Evolutionary conservation across 345 rosid species (phyloP).

Genomic region (Microcos paniculata): DNA sequence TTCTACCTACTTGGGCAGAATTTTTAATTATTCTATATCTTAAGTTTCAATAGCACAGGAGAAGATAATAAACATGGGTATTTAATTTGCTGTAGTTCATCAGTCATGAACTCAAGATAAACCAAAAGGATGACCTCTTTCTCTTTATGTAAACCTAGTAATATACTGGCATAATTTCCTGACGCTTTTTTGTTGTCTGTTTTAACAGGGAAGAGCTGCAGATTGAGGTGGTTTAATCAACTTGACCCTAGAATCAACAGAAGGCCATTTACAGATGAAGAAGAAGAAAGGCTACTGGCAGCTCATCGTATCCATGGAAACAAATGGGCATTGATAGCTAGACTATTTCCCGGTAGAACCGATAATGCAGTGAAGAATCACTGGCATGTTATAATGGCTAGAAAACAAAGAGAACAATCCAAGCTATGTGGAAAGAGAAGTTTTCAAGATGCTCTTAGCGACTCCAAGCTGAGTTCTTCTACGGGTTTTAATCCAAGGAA

Average conservation of each 20-base stretch:
- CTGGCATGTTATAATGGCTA: conserved; percentile 69
- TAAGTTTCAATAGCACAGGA: not conserved
- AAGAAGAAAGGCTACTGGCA: conserved; percentile 55
- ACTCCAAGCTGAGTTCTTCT: conserved; percentile 8
- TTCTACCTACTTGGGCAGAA: not conserved
- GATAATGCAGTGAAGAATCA: conserved; percentile 79
- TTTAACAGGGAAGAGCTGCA: conserved; percentile 61
- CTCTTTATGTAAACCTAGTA: not conserved
- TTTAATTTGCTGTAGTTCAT: not conserved
- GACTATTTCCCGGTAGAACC: conserved; percentile 61
- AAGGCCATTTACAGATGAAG: conserved; percentile 61
- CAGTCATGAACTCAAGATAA: not conserved
- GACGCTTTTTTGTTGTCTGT: too few species aligned
- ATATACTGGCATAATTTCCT: too few species aligned
- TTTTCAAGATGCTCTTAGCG: conserved; percentile 24
- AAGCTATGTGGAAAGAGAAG: conserved; percentile 38
- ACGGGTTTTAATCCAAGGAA: conserved; percentile 23
- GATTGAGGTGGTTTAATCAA: conserved; percentile 79
- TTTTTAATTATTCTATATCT: not conserved
- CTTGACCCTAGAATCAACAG: conserved; percentile 69
- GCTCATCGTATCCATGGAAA: conserved; percentile 66
- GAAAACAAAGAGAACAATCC: conserved; percentile 47
- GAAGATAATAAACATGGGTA: not conserved
- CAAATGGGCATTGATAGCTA: conserved; percentile 58
- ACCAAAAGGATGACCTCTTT: not conserved